A percentile compares a stretch with the other conserved stretches of the same genome.
These are phyloP conservation scores for Boletus holoroseus DNA, from an alignment of 1,284 basidiomycete species.

Conservation along the genomic window DNA sequence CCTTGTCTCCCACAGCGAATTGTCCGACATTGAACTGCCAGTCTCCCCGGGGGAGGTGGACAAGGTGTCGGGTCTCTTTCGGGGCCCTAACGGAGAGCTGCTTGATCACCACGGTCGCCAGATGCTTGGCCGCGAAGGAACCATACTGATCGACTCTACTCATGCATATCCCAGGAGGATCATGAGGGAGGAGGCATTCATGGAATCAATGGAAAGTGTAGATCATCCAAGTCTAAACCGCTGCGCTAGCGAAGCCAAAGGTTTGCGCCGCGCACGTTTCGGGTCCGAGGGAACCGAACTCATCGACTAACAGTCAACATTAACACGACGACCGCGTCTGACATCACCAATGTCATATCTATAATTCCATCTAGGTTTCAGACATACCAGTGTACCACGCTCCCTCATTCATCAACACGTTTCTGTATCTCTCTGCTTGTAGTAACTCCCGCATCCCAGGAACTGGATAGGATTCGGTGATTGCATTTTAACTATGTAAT, in stretches of 20 bases:
- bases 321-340: background rate
- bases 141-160: constrained; percentile 16
- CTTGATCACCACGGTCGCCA: constrained; percentile 15
- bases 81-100: constrained; percentile 21
- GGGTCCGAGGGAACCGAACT: constrained; percentile 24
- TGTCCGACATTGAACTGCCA: background rate
- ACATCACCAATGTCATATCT: background rate
- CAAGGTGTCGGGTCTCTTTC: background rate
- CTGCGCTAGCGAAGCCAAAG: background rate
- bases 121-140: constrained; percentile 25
- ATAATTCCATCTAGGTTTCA: background rate
- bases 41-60: background rate
- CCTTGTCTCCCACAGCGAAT: constrained; percentile 7
- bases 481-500: background rate
- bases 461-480: constrained; percentile 20
- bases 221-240: background rate
- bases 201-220: background rate
- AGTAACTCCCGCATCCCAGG: constrained; percentile 15
- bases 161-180: constrained; percentile 2
- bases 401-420: background rate
- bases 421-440: constrained; percentile 1
- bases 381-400: background rate
- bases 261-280: constrained; percentile 3
- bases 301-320: constrained; percentile 5
- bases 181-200: constrained; percentile 4